Evolutionary conservation across 257 asterid genomes (phyloP).

Genomic region (Capsicum pubescens): DNA sequence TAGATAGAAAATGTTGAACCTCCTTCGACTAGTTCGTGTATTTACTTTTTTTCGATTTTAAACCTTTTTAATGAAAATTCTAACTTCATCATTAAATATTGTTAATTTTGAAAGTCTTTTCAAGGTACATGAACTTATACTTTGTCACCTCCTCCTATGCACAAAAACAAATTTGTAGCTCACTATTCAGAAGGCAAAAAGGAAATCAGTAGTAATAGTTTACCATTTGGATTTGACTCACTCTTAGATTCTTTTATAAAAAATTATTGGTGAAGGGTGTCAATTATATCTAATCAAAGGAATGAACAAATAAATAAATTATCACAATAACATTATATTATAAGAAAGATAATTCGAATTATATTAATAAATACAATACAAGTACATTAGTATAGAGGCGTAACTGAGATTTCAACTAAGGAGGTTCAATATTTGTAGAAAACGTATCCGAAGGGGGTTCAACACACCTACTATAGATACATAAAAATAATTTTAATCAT

Average conservation of each 20-base stretch:
- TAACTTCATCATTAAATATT: too few relatives aligned
- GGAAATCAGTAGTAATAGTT: neutral
- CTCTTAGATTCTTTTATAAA: too few relatives aligned
- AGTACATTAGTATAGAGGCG: neutral
- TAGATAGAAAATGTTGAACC: too few relatives aligned
- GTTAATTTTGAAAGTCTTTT: neutral
- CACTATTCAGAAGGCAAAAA: neutral
- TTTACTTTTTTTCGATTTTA: too few relatives aligned
- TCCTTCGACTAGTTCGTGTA: too few relatives aligned
- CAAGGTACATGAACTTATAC: slow-evolving; percentile 22
- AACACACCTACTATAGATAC: too few relatives aligned
- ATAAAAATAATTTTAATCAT: too few relatives aligned
- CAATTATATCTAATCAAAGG: neutral
- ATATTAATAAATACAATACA: neutral
- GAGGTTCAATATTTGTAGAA: too few relatives aligned
- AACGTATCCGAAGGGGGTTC: too few relatives aligned
- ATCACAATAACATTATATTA: neutral
- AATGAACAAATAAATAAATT: neutral
- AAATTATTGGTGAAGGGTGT: neutral
- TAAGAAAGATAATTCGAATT: neutral
- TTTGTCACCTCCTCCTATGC: neutral
- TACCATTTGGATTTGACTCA: neutral
- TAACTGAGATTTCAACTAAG: too few relatives aligned
- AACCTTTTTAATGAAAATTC: too few relatives aligned
- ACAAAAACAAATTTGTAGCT: neutral